Evolutionary conservation across 2,329 filamentous ascomycete genomes (phyloP).

Genomic region (Raffaelea deltoideospora): DNA sequence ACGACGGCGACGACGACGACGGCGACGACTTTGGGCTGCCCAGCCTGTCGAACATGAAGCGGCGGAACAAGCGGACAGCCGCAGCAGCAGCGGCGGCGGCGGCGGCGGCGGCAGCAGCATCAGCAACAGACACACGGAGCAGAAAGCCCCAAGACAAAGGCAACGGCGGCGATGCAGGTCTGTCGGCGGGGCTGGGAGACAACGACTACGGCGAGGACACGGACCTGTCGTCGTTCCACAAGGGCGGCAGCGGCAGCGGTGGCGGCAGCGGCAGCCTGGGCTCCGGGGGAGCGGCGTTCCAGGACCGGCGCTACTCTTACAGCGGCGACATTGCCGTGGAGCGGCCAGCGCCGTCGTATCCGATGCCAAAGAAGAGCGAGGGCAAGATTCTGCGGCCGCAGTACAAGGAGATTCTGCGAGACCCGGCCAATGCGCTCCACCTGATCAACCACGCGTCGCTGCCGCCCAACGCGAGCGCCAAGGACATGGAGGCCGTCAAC

Average conservation of each 20-base stretch:
- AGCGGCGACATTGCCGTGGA: conserved; percentile 93
- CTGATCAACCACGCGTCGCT: conserved; percentile 77
- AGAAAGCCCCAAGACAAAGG: conserved; percentile 11
- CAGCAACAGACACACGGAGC: conserved; percentile 9
- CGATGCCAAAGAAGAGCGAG: conserved; percentile 74
- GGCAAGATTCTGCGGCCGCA: conserved; percentile 93
- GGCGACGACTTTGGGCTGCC: conserved; percentile 89
- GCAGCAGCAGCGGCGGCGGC: conserved; percentile 18
- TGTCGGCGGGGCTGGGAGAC: too few relatives aligned
- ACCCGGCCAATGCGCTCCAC: conserved; percentile 86
- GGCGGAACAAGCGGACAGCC: conserved; percentile 43
- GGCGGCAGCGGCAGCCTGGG: conserved; percentile 10
- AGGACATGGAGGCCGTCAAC: conserved; percentile 74
- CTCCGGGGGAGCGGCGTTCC: conserved; percentile 19
- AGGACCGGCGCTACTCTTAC: conserved; percentile 53
- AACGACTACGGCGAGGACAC: too few relatives aligned
- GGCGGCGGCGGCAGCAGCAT: neutral
- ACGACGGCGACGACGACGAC: conserved; percentile 74
- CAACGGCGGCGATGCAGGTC: neutral
- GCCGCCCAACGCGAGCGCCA: conserved; percentile 57
- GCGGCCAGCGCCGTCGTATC: conserved; percentile 67
- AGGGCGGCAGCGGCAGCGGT: neutral
- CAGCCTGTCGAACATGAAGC: conserved; percentile 80
- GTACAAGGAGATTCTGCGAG: conserved; percentile 86
- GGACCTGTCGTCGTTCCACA: too few relatives aligned